Evolutionary conservation across 163 green algal genomes (phyloP), one percentile per base, ranked within the genome.

Genomic region (Chlamydomonas reinhardtii): DNA sequence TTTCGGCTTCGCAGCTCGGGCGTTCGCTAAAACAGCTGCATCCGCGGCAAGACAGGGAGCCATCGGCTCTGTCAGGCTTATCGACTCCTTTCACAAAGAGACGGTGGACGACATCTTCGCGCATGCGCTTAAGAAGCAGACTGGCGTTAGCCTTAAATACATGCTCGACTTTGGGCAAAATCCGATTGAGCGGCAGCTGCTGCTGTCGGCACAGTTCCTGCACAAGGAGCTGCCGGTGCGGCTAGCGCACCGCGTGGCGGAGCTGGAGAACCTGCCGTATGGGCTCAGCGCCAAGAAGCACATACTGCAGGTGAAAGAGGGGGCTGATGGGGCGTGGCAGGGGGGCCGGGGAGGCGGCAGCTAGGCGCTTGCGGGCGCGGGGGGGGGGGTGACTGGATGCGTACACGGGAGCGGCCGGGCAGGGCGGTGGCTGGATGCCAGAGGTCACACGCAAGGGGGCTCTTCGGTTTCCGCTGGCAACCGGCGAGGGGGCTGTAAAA

Each of bases 181-280:
- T 62, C 97, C 97, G 19, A 98, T 98, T 25, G 94, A 98, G 74
- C 91, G 93, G 62, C 97, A 99, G 89, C 89, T 99, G 48, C 86
- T 99, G 43, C 90, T 98, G 0, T 97, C 93, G n/a, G 97, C 96
- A 14, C 82, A 99, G 90, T 99, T 99, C 84, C 86, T 99, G 76
- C 96, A 98, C 87, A 89, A 88, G 88, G 94, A 96, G 90, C 90
- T 97, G 32, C 94, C 94, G 25, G 87, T 97, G 82, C 93, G 84
- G 68, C 79, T 92, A 6, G 89, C 89, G 16, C 89, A 92, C 78
- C 75, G 97, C 24, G 96, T 99, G 31, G 96, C 95, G 29, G 97
- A 99, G 91, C 91, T 99, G 29, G 97, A 99, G 80, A 99, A 99
- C 86, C 84, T 99, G 77, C 97, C 97, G 0, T 98, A 92, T 35